phyloP scores from a whole-genome alignment of 2,329 filamentous ascomycete genomes.

The Venturia oleaginea region DNA sequence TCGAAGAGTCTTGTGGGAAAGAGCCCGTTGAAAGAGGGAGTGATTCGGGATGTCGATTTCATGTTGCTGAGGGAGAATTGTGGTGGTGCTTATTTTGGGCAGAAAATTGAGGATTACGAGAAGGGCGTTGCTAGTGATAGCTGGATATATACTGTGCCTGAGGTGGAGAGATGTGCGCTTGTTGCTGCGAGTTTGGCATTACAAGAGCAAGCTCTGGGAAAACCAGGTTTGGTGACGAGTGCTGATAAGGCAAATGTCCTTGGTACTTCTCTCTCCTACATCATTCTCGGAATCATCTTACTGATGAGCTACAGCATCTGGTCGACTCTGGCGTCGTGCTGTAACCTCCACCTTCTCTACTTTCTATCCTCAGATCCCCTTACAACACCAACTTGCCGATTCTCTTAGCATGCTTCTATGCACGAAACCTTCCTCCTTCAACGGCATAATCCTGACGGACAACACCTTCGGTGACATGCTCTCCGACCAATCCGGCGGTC shows the following conservation, averaged over 20 bases:
- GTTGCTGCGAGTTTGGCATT: conserved; percentile 38
- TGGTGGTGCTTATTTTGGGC: conserved; percentile 42
- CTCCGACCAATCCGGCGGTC: conserved; percentile 38
- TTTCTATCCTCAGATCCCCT: conserved; percentile 36
- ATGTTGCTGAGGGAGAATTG: conserved; percentile 44
- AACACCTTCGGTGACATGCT: conserved; percentile 43
- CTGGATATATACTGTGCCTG: conserved; percentile 37
- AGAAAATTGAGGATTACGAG: conserved; percentile 36
- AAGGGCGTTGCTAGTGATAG: conserved; percentile 34
- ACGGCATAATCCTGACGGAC: conserved; percentile 40
- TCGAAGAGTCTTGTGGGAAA: conserved; percentile 30
- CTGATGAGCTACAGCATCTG: conserved; percentile 27
- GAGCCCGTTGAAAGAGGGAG: conserved; percentile 37
- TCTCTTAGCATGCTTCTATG: conserved; percentile 42
- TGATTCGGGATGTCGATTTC: conserved; percentile 39
- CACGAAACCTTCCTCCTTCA: conserved; percentile 38
- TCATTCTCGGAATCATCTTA: background rate
- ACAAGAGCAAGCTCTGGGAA: conserved; percentile 18
- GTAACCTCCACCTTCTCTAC: conserved; percentile 33
- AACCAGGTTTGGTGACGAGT: conserved; percentile 36
- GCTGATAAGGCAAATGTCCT: conserved; percentile 47
- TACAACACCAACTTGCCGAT: conserved; percentile 40
- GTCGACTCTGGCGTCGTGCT: conserved; percentile 40
- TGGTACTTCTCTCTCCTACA: background rate
- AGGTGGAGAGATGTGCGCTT: conserved; percentile 40